A percentile compares a stretch with the other conserved stretches of the same genome.
These are phyloP conservation scores for Neopestalotiopsis sp. DNA, from an alignment of 2,329 filamentous ascomycete species.

Conservation along the genomic window DNA sequence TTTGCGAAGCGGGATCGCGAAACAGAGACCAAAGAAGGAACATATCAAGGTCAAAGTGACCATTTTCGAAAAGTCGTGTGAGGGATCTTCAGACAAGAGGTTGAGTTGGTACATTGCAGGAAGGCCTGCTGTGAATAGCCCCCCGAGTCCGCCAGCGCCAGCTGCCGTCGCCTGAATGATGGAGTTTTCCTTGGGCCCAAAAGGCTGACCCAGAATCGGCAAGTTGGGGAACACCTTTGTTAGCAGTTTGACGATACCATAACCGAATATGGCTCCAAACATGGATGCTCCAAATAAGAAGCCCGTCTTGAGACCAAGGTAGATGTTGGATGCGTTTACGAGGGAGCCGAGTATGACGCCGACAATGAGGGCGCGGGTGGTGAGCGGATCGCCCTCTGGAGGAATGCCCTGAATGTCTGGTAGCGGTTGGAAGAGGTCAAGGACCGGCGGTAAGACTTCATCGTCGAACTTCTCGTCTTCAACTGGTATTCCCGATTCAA, in stretches of 20 bases:
- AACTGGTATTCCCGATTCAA: neutral
- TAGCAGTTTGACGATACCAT: conserved; percentile 56
- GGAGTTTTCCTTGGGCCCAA: conserved; percentile 63
- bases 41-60: conserved; percentile 65
- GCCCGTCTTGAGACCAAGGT: conserved; percentile 55
- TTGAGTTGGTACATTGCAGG: conserved; percentile 60
- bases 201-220: conserved; percentile 57
- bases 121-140: conserved; percentile 60
- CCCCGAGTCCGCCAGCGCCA: conserved; percentile 57
- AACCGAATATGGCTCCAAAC: conserved; percentile 59
- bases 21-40: conserved; percentile 69
- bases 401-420: conserved; percentile 40
- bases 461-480: neutral
- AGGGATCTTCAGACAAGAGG: conserved; percentile 49
- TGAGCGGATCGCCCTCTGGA: conserved; percentile 48
- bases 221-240: conserved; percentile 47
- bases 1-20: conserved; percentile 66
- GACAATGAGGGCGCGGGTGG: conserved; percentile 55
- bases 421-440: conserved; percentile 46
- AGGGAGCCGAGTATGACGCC: conserved; percentile 58
- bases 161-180: conserved; percentile 60
- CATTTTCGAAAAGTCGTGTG: conserved; percentile 60
- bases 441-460: neutral
- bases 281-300: conserved; percentile 51
- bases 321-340: conserved; percentile 63